Percentiles rank a stretch among this genome's conserved stretches.
These are phyloP conservation scores for Xylariaceae sp. DNA, from an alignment of 2,329 filamentous ascomycete genomes.

Conservation along the genomic window DNA sequence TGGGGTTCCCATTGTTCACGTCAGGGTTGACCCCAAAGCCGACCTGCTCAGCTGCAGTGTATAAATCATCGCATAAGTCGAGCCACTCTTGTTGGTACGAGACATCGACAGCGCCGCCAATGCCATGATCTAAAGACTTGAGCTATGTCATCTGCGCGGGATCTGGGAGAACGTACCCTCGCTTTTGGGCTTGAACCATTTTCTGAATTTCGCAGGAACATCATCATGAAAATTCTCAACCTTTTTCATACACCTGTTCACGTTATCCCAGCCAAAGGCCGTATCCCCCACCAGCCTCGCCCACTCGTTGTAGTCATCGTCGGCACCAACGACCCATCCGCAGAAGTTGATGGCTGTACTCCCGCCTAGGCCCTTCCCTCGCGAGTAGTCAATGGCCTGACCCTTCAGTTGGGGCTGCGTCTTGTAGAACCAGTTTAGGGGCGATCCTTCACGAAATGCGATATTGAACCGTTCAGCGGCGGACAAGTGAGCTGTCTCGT, in stretches of 20 bases:
- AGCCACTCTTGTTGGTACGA: conserved; percentile 16
- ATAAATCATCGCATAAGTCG: conserved; percentile 7
- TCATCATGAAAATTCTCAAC: conserved; percentile 43
- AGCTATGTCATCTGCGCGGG: neutral
- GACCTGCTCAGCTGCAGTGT: conserved; percentile 11
- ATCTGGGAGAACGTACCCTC: conserved; percentile 7
- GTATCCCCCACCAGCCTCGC: conserved; percentile 40
- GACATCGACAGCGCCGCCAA: conserved; percentile 13
- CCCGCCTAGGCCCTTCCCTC: conserved; percentile 37
- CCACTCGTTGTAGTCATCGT: conserved; percentile 46
- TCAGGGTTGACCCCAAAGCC: conserved; percentile 14
- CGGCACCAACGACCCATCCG: conserved; percentile 41
- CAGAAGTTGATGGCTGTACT: conserved; percentile 39
- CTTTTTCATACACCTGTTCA: neutral
- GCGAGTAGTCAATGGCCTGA: conserved; percentile 33
- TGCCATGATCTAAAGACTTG: conserved; percentile 13
- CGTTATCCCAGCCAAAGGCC: neutral
- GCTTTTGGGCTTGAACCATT: conserved; percentile 30
- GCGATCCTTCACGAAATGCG: conserved; percentile 34
- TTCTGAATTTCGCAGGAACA: conserved; percentile 22
- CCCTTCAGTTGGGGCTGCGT: conserved; percentile 29
- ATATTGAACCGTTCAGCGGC: conserved; percentile 39
- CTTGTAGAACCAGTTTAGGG: conserved; percentile 40
- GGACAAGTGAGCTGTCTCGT: conserved; percentile 34
- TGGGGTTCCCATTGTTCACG: conserved; percentile 15